phyloP scores from a whole-genome alignment of 78 protist species.

The Dictyostelium intermedium region DNA sequence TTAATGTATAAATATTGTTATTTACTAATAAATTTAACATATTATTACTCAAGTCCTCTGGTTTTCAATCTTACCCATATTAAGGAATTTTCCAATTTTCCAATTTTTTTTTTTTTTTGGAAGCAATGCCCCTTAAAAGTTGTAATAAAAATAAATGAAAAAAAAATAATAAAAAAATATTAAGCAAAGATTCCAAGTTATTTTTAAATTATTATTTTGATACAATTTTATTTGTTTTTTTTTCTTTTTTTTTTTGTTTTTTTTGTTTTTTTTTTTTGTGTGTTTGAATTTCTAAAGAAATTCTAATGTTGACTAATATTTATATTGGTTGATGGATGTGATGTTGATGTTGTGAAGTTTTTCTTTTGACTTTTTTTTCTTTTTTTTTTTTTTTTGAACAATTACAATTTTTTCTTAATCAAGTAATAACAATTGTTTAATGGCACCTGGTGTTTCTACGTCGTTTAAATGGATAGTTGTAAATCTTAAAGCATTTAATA shows the following conservation, averaged over 20 bases:
- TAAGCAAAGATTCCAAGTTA: too few relatives aligned
- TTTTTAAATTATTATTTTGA: background rate
- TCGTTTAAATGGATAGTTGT: slow-evolving; percentile 89
- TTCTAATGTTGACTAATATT: background rate
- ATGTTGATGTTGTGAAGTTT: background rate
- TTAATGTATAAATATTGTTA: too few relatives aligned
- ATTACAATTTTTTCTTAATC: slow-evolving; percentile 8
- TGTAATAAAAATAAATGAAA: too few relatives aligned
- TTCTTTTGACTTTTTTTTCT: background rate
- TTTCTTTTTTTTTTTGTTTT: too few relatives aligned
- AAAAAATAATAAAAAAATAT: too few relatives aligned
- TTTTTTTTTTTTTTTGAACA: background rate
- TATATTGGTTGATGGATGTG: background rate
- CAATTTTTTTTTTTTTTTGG: too few relatives aligned
- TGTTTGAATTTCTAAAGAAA: background rate
- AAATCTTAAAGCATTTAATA: slow-evolving; percentile 89
- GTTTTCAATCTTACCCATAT: too few relatives aligned
- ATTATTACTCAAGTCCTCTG: too few relatives aligned
- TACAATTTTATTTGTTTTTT: background rate
- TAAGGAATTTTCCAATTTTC: too few relatives aligned
- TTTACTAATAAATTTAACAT: too few relatives aligned
- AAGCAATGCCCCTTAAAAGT: too few relatives aligned
- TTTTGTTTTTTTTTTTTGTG: too few relatives aligned
- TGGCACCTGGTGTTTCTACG: slow-evolving; percentile 82
- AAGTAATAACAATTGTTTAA: slow-evolving; percentile 75